Conservation (phyloP, 2,329 filamentous ascomycete genomes). For the Neonectria coccinea region DNA sequence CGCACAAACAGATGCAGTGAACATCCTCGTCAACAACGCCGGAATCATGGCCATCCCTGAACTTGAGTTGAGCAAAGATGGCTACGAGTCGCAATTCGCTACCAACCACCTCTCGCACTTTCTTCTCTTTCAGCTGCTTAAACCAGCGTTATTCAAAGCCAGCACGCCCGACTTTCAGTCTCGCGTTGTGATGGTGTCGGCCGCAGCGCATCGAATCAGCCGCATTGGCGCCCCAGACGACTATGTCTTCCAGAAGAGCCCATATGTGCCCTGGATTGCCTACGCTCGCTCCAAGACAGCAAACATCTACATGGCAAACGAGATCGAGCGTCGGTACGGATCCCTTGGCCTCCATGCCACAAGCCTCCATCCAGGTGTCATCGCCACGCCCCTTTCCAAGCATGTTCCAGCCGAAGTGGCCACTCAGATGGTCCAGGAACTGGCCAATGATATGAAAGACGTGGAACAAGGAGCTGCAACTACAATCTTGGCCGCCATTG, state of each 20-base stretch:
- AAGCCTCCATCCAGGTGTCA: conserved; percentile 34
- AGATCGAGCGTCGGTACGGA: conserved; percentile 34
- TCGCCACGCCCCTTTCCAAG: conserved; percentile 14
- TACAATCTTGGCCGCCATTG: conserved; percentile 19
- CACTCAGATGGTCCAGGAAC: not conserved
- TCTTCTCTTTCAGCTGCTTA: conserved; percentile 53
- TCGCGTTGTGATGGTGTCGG: conserved; percentile 60
- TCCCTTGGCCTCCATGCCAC: conserved; percentile 24
- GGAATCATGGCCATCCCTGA: conserved; percentile 53
- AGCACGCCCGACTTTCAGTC: conserved; percentile 55
- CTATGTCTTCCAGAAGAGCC: conserved; percentile 29
- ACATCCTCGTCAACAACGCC: conserved; percentile 58
- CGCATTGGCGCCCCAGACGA: conserved; percentile 31
- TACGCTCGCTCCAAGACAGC: conserved; percentile 39
- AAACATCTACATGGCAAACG: conserved; percentile 36
- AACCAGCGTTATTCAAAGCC: conserved; percentile 54
- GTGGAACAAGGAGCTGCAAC: conserved; percentile 29
- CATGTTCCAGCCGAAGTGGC: conserved; percentile 3
- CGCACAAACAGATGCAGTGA: conserved; percentile 47
- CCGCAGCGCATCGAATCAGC: conserved; percentile 51
- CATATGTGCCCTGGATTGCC: conserved; percentile 29
- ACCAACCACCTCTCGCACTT: conserved; percentile 47
- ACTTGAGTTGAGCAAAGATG: conserved; percentile 35
- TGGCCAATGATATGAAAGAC: not conserved
- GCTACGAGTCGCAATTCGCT: conserved; percentile 42